These are phyloP conservation scores for Cercospora brassicicola DNA, from an alignment of 2,329 filamentous ascomycete species.

Conservation along the genomic window DNA sequence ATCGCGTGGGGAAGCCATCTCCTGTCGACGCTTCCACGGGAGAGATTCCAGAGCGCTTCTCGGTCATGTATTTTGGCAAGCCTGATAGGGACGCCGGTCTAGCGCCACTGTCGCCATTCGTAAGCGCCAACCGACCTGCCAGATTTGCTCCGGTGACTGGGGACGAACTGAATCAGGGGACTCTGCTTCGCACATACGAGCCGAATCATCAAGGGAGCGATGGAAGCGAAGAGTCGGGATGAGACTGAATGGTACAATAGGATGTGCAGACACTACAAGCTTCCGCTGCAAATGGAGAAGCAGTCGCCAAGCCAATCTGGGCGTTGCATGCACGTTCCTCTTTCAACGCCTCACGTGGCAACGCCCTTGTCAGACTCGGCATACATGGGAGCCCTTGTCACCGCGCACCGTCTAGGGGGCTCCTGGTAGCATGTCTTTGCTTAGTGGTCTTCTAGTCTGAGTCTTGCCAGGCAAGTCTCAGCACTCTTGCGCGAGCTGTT, in stretches of 20 bases:
- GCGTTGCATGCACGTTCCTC: neutral
- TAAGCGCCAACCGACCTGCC: constrained; percentile 10
- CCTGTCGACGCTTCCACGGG: neutral
- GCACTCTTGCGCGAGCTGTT: neutral
- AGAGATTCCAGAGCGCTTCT: constrained; percentile 14
- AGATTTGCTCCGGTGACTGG: constrained; percentile 12
- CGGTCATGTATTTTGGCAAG: constrained; percentile 21
- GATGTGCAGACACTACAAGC: neutral
- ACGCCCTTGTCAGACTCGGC: neutral
- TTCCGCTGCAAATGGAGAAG: neutral
- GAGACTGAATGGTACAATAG: neutral
- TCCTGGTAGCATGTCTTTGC: neutral
- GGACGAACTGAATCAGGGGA: constrained; percentile 17
- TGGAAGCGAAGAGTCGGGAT: neutral
- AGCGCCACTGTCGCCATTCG: constrained; percentile 15
- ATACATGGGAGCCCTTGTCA: neutral
- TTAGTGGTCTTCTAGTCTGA: neutral
- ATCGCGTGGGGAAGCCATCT: constrained; percentile 17
- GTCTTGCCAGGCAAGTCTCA: neutral
- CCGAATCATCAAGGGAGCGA: neutral
- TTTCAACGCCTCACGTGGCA: neutral
- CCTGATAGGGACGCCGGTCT: constrained; percentile 16
- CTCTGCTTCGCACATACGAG: constrained; percentile 17
- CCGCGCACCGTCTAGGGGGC: neutral
- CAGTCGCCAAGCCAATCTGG: neutral